A percentile compares a stretch with the other conserved stretches of the same genome.
phyloP scores from a whole-genome alignment of 148 eudicot genomes.

The Bassia scoparia region DNA sequence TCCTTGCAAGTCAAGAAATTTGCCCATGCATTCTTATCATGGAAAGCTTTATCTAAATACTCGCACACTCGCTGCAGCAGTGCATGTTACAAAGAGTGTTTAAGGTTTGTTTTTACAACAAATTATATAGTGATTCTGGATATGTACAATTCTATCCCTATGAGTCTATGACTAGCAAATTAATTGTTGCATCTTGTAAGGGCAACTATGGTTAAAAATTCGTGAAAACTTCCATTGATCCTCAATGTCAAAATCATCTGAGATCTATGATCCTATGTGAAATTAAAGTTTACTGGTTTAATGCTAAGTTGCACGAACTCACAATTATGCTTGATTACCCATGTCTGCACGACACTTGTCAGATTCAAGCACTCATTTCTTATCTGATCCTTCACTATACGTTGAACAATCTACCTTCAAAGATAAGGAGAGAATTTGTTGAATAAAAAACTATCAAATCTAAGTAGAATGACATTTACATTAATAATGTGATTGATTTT shows the following conservation, averaged over 20 bases:
- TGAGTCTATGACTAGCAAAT: background rate
- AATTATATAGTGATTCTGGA: background rate
- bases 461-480: too few species aligned
- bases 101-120: constrained; percentile 61
- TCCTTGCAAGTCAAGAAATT: constrained; percentile 66
- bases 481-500: too few species aligned
- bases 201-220: background rate
- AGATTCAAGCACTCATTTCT: too few species aligned
- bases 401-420: too few species aligned
- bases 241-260: background rate
- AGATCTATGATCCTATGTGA: background rate
- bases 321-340: too few species aligned
- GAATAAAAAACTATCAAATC: too few species aligned
- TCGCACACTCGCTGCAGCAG: constrained; percentile 73
- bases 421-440: too few species aligned
- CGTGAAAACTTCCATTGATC: background rate
- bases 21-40: constrained; percentile 82
- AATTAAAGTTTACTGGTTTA: background rate
- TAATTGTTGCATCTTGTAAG: background rate
- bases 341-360: too few species aligned
- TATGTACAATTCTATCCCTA: background rate
- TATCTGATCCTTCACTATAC: too few species aligned
- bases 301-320: too few species aligned
- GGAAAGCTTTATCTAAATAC: constrained; percentile 83
- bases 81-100: constrained; percentile 84